These are phyloP conservation scores for Catenaria anguillulae DNA, from an alignment of 371 early-diverging fungal genomes.

Conservation along the genomic window DNA sequence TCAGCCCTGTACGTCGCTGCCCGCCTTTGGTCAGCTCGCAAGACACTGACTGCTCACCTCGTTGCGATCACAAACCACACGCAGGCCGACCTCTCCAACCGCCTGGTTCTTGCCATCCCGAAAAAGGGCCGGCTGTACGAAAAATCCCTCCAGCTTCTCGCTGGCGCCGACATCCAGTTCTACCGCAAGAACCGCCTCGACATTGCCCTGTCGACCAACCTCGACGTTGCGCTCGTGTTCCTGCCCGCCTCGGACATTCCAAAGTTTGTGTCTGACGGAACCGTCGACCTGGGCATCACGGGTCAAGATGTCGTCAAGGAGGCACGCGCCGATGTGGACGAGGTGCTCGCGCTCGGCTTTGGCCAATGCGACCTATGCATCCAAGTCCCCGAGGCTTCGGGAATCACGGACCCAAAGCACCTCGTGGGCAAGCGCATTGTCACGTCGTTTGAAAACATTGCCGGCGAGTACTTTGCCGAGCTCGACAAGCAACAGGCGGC, in stretches of 20 bases:
- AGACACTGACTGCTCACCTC: no score
- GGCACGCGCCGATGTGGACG: slow-evolving; percentile 43
- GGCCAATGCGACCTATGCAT: slow-evolving; percentile 13
- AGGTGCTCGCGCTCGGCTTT: slow-evolving; percentile 14
- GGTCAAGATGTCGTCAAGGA: slow-evolving; percentile 69
- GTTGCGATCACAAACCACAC: no score
- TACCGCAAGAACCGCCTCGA: slow-evolving; percentile 82
- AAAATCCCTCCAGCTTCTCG: slow-evolving; percentile 60
- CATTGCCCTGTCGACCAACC: slow-evolving; percentile 84
- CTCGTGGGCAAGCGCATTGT: slow-evolving; percentile 85
- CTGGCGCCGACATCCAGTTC: slow-evolving; percentile 84
- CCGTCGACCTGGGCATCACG: slow-evolving; percentile 90
- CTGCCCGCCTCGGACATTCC: slow-evolving; percentile 90
- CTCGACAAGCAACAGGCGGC: slow-evolving; percentile 37
- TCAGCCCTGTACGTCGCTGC: no score
- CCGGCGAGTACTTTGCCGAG: slow-evolving; percentile 46
- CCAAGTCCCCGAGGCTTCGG: slow-evolving; percentile 23
- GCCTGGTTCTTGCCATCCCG: slow-evolving; percentile 85
- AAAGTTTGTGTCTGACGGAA: slow-evolving; percentile 82
- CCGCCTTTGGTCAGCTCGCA: no score
- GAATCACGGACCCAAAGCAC: slow-evolving; percentile 32
- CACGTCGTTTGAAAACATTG: slow-evolving; percentile 67
- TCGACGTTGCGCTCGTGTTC: slow-evolving; percentile 83
- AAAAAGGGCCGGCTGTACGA: slow-evolving; percentile 94
- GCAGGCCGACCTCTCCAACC: slow-evolving; percentile 9